Conservation (phyloP, 345 rosid genomes). For the Aquilaria sinensis region DNA sequence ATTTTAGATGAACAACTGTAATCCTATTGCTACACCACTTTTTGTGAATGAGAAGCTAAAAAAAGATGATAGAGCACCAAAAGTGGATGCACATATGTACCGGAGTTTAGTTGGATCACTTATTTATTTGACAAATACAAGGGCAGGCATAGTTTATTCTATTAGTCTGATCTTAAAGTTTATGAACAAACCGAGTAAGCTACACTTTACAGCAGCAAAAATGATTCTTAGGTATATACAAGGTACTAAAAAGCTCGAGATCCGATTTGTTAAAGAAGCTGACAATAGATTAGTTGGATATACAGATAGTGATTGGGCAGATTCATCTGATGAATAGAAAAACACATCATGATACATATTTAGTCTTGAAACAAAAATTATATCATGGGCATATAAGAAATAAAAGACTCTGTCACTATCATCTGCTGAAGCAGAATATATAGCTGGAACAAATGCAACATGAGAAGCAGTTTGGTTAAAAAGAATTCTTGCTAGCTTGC, state of each 20-base stretch:
- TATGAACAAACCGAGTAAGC: not conserved
- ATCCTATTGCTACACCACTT: too few species aligned
- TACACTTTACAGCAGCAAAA: not conserved
- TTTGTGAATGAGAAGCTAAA: too few species aligned
- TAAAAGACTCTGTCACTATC: not conserved
- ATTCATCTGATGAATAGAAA: not conserved
- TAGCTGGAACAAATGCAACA: not conserved
- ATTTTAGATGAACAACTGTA: too few species aligned
- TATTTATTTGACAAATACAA: not conserved
- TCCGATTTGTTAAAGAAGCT: not conserved
- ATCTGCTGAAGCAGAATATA: not conserved
- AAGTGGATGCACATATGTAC: too few species aligned
- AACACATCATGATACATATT: slow-evolving; percentile 7
- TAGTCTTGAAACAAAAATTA: not conserved
- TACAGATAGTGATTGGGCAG: not conserved
- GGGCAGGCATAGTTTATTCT: not conserved
- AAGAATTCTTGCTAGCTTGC: not conserved
- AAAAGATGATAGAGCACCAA: too few species aligned
- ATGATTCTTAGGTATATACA: not conserved
- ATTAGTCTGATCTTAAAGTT: not conserved
- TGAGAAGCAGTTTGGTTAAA: slow-evolving; percentile 15
- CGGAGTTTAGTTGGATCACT: too few species aligned
- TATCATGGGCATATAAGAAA: slow-evolving; percentile 9
- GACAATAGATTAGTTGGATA: not conserved
- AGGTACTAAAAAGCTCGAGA: not conserved